Percentiles rank a stretch among this genome's conserved stretches.
Conservation (phyloP, 768 basidiomycete genomes). For the Naganishia randhawae region DNA sequence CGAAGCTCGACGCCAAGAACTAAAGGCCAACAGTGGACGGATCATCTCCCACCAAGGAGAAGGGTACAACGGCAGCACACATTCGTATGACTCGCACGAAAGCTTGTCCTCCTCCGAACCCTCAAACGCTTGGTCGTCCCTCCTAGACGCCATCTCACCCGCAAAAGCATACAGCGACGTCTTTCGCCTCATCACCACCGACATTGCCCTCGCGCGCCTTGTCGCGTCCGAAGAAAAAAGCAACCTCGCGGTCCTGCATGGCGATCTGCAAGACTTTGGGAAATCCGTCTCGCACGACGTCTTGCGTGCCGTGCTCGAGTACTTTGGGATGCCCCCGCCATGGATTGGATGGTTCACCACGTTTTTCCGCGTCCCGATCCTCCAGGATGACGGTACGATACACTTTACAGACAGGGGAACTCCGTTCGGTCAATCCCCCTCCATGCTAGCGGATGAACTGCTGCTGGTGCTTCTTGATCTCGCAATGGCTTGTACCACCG, state of each 20-base stretch:
- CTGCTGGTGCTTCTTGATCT: slow-evolving; percentile 23
- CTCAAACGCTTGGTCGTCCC: neutral
- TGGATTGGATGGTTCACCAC: slow-evolving; percentile 22
- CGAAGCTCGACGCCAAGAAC: neutral
- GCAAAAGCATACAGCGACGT: slow-evolving; percentile 21
- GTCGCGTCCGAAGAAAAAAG: slow-evolving; percentile 10
- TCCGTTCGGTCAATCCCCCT: slow-evolving; percentile 17
- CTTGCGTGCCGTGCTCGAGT: slow-evolving; percentile 13
- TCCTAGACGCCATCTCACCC: slow-evolving; percentile 2
- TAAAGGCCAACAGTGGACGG: neutral
- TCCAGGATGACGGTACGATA: neutral
- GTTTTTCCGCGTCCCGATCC: slow-evolving; percentile 5
- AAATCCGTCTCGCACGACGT: slow-evolving; percentile 19
- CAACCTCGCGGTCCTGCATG: slow-evolving; percentile 19
- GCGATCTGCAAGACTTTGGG: slow-evolving; percentile 25
- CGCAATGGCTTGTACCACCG: slow-evolving; percentile 10
- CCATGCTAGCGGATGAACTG: slow-evolving; percentile 20
- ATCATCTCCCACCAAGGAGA: neutral
- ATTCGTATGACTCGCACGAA: neutral
- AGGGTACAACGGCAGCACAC: neutral
- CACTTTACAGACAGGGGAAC: neutral
- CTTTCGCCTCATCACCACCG: slow-evolving; percentile 21
- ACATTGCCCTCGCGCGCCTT: slow-evolving; percentile 11
- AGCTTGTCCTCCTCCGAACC: neutral
- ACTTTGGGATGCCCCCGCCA: slow-evolving; percentile 10